Percentiles rank a stretch among this genome's conserved stretches.
phyloP scores from a whole-genome alignment of 495 filamentous ascomycete genomes.

The Neurospora africana region DNA sequence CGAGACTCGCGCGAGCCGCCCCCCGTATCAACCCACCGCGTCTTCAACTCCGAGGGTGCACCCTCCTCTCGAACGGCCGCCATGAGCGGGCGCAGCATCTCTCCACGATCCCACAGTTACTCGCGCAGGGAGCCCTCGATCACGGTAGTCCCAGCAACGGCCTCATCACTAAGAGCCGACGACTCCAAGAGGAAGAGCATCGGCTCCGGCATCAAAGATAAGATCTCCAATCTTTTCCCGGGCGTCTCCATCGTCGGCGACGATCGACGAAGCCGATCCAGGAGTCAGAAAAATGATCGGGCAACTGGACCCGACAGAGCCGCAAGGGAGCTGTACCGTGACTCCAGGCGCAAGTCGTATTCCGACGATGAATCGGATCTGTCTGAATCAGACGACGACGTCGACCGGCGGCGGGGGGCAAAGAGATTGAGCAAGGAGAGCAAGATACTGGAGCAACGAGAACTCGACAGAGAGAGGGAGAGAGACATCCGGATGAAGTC shows the following conservation, averaged over 20 bases:
- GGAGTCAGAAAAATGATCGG: conserved; percentile 8
- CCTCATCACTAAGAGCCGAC: conserved; percentile 4
- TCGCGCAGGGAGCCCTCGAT: conserved; percentile 6
- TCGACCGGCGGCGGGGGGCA: conserved; percentile 22
- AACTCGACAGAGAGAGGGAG: background rate
- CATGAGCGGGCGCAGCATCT: conserved; percentile 1
- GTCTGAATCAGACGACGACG: conserved; percentile 16
- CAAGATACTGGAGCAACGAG: background rate
- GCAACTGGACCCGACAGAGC: background rate
- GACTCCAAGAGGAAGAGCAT: conserved; percentile 8
- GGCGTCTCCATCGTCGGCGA: conserved; percentile 6
- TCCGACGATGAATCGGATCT: conserved; percentile 15
- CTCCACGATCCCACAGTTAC: conserved; percentile 8
- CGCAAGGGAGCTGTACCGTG: background rate
- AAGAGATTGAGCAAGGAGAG: conserved; percentile 9
- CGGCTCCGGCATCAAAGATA: conserved; percentile 15
- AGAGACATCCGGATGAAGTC: background rate
- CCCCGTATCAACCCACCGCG: conserved; percentile 13
- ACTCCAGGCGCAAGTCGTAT: conserved; percentile 11
- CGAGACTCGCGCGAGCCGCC: conserved; percentile 18
- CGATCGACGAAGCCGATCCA: conserved; percentile 14
- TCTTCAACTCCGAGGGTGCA: conserved; percentile 12
- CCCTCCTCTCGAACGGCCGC: conserved; percentile 1
- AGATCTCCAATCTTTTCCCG: conserved; percentile 12
- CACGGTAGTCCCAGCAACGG: background rate